Evolutionary conservation across 805 yeast species (phyloP), one percentile per base, ranked within the genome.

Genomic region (Saturnispora diversa): DNA sequence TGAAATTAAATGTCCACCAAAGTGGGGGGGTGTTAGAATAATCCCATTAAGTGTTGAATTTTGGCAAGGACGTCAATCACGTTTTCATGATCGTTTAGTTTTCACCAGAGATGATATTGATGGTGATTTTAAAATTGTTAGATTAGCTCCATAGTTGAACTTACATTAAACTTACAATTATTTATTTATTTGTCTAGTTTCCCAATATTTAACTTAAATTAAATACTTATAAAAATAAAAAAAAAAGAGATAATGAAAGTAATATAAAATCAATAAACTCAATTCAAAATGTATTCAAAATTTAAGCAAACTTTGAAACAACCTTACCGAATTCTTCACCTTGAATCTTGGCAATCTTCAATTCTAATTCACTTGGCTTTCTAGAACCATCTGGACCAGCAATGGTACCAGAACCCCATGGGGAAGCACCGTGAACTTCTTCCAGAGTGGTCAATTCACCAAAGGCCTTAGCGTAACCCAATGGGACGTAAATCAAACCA

Each of bases 41-140:
- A 77, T 82, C 31, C 98, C 98, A 5, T 64, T 84, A 34, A 95
- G 86, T 56, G 73, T 90, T 49, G 98, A 92, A 64, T 92, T 90
- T 56, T 92, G 97, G 97, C 98, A 92, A 65, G 98, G 98, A 13
- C 77, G 98, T 48, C 69, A 73, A 44, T 80, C 84, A 55, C 74
- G 98, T 59, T 67, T 90, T 38, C 98, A 92, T 60, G 98, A 92
- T 60, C 74, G 98, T 51, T 68, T 88, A 37, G 75, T 79, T 11
- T 88, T 72, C 62, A 70, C 73, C 45, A 70, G 94, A 58, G 75
- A 72, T 19, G 49, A 58, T 7, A 50, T 48, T 11, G 71, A 64
- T 13, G 68, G 63, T 11, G 66, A 59, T 1, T 88, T 94, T 94
- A 61, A 69, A 37, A 52, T 81, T 23, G 63, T 67, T 28, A 74